Evolutionary conservation across 768 basidiomycete genomes (phyloP), one percentile per base, ranked within the genome.

Genomic region (Agrocybe pediades): DNA sequence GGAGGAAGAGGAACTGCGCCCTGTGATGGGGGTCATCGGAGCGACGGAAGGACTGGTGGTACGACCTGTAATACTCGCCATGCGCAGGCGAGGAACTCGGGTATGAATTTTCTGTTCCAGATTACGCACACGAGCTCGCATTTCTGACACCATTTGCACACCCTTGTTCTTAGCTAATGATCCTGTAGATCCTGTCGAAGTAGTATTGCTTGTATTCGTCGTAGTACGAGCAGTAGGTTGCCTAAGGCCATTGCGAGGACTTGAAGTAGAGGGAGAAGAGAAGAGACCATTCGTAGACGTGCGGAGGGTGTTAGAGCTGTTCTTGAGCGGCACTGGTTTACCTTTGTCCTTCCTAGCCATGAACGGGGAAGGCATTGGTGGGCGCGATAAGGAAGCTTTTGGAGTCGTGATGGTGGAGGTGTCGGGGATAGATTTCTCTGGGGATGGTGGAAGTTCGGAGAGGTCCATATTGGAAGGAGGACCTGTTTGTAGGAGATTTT

Each of bases 61-160:
- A 36, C 83, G 79, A 47, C 80, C 80, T 41, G 84, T 85, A 48
- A 85, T 82, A 63, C 90, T 91, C 17, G 85, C 86, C 85, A 92
- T 89, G 11, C 91, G 87, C 51, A 93, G 66, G 49, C 91, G 82
- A 20, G 91, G 92, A 46, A 94, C 91, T 41, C 88, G 88, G 41
- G 90, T 91, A 63, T 92, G 90, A 41, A 94, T 89, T 70, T 88
- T 90, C 71, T 91, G 90, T 63, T 93, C 90, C 33, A 94, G 71
- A 60, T 86, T 88, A 64, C 78, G 84, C 25, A 94, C 91, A 47
- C 88, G 81, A 33, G 90, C 90, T 39, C 92, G 84, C 88, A 95
- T 92, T 66, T 94, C 92, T 20, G 89, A 88, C 5, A 93, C 90
- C 92, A 95, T 94, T 64, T 94, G 91, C 2, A 92, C 90, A 23